A percentile compares a stretch with the other conserved stretches of the same genome.
phyloP scores from a whole-genome alignment of 2,329 filamentous ascomycete species.

The Pochonia chlamydosporia region DNA sequence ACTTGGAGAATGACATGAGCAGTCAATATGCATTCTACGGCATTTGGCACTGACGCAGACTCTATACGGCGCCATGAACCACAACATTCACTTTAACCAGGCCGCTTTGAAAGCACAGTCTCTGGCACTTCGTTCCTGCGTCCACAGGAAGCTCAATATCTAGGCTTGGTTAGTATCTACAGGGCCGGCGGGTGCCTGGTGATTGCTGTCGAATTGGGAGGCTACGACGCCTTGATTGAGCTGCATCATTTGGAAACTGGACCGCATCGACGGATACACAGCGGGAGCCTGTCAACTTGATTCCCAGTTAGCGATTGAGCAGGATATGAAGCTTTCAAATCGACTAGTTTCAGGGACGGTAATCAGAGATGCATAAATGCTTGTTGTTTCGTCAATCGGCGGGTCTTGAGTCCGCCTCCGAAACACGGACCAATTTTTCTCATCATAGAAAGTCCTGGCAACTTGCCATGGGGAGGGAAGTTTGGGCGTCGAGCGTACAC shows the following conservation, averaged over 20 bases:
- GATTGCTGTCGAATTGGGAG: too few species aligned
- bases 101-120: too few species aligned
- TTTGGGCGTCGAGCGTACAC: background rate
- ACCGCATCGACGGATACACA: background rate
- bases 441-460: conserved; percentile 47
- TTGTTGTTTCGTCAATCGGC: conserved; percentile 71
- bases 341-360: background rate
- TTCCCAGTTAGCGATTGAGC: background rate
- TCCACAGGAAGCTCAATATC: too few species aligned
- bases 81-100: too few species aligned
- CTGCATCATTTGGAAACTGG: background rate
- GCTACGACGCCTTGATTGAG: background rate
- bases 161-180: too few species aligned
- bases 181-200: too few species aligned
- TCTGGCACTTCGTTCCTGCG: too few species aligned
- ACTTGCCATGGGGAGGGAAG: background rate
- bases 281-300: background rate
- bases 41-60: too few species aligned
- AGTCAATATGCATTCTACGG: too few species aligned
- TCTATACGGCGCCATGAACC: too few species aligned
- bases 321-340: background rate
- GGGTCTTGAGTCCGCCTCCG: conserved; percentile 91
- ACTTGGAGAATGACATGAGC: too few species aligned
- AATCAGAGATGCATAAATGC: conserved; percentile 72
- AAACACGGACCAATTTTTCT: conserved; percentile 94